Percentiles rank a stretch among this genome's conserved stretches.
These are phyloP conservation scores for Podila horticola DNA, from an alignment of 192 early-diverging fungal genomes.

Conservation along the genomic window DNA sequence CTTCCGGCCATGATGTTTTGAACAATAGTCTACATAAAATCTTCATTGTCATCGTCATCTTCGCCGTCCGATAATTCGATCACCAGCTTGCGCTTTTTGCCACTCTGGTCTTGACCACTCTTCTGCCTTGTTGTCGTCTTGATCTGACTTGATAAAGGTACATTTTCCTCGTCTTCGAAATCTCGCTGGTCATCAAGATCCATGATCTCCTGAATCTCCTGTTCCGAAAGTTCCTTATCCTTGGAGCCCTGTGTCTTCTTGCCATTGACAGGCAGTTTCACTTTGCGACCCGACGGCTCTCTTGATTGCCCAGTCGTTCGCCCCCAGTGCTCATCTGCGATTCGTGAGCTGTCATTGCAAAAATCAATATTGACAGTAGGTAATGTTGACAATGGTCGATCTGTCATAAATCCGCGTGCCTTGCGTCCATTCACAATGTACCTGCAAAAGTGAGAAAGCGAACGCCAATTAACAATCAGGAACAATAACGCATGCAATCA, in stretches of 20 bases:
- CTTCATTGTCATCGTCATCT: not conserved
- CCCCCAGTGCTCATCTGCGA: not conserved
- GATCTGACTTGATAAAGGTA: not conserved
- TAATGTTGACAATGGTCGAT: conserved; percentile 1
- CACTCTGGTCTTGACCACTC: not conserved
- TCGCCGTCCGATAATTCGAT: conserved; percentile 23
- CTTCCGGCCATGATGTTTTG: too few relatives aligned
- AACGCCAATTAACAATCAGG: not conserved
- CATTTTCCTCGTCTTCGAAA: not conserved
- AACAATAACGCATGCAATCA: not conserved
- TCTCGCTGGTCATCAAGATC: conserved; percentile 4
- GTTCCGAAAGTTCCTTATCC: conserved; percentile 2
- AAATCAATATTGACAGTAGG: conserved; percentile 30
- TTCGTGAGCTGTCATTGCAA: conserved; percentile 23
- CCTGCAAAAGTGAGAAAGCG: not conserved
- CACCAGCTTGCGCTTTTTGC: conserved; percentile 19
- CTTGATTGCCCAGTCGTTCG: not conserved
- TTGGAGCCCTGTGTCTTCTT: not conserved
- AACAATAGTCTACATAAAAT: not conserved
- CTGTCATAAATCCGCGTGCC: conserved; percentile 10
- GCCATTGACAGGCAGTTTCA: not conserved
- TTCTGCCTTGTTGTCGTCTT: not conserved
- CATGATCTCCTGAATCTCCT: conserved; percentile 13
- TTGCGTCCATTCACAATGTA: conserved; percentile 40
- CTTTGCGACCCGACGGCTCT: not conserved